Conservation (phyloP, 257 asterid genomes). For the Fraxinus quadrangulata region DNA sequence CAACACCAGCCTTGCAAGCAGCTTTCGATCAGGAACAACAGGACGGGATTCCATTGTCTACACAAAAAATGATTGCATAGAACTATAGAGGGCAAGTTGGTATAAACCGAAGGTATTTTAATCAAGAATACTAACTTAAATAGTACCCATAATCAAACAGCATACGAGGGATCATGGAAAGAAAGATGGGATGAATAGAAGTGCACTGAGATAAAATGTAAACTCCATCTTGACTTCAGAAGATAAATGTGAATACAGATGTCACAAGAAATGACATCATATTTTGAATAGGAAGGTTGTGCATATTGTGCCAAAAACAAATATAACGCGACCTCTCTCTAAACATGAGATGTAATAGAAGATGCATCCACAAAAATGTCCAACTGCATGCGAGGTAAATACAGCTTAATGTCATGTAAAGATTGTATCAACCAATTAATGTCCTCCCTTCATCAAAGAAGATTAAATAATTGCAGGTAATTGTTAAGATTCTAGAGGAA, state of each 20-base stretch:
- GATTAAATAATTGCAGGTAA: too few species aligned
- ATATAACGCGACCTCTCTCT: too few species aligned
- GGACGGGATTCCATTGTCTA: constrained; percentile 94
- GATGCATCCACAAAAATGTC: too few species aligned
- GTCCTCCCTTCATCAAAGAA: too few species aligned
- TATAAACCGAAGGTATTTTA: constrained; percentile 15
- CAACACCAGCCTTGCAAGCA: constrained; percentile 93
- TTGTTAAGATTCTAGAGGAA: too few species aligned
- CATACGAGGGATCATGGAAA: background rate
- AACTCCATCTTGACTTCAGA: background rate
- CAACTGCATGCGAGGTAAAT: too few species aligned
- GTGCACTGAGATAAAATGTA: background rate
- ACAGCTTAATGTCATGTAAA: too few species aligned
- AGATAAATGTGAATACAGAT: background rate
- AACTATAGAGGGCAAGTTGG: constrained; percentile 17
- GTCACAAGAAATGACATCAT: background rate
- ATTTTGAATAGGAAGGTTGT: background rate
- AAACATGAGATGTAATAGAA: too few species aligned
- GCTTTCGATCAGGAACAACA: constrained; percentile 79
- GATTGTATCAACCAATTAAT: too few species aligned
- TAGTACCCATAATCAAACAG: constrained; percentile 9
- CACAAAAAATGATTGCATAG: constrained; percentile 26
- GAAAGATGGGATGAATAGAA: background rate
- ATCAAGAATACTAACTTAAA: constrained; percentile 12
- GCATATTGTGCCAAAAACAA: background rate